phyloP scores from a whole-genome alignment of 2,329 filamentous ascomycete genomes.

The Chaetomium strumarium region DNA sequence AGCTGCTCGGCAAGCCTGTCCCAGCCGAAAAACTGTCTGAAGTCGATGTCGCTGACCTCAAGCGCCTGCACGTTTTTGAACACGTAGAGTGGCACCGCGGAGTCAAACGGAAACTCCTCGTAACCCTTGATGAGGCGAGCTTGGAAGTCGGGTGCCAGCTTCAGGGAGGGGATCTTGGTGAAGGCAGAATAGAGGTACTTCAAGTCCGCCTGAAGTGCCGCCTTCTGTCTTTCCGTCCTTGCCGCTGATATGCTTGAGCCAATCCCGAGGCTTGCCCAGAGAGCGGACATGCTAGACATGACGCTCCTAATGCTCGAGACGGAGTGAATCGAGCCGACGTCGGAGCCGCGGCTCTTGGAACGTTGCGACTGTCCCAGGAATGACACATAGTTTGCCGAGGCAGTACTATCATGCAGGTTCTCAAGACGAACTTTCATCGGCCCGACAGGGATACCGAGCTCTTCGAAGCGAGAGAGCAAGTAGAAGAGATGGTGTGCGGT shows the following conservation, averaged over 20 bases:
- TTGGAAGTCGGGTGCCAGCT: conserved; percentile 86
- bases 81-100: conserved; percentile 87
- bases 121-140: conserved; percentile 86
- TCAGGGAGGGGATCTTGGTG: conserved; percentile 92
- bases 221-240: conserved; percentile 85
- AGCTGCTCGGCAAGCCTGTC: conserved; percentile 88
- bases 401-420: conserved; percentile 82
- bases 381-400: conserved; percentile 89
- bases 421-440: conserved; percentile 95
- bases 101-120: conserved; percentile 97
- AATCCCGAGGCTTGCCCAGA: conserved; percentile 86
- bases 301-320: conserved; percentile 95
- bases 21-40: conserved; percentile 96
- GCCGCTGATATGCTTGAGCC: conserved; percentile 72
- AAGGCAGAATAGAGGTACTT: conserved; percentile 98
- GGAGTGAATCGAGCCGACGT: conserved; percentile 87
- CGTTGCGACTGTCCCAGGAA: conserved; percentile 82
- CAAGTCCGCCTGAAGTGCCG: conserved; percentile 75
- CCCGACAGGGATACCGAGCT: conserved; percentile 81
- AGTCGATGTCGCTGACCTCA: conserved; percentile 93
- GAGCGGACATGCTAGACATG: conserved; percentile 90
- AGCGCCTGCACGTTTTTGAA: conserved; percentile 96
- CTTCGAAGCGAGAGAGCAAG: conserved; percentile 89
- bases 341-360: conserved; percentile 70
- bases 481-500: conserved; percentile 98